These are phyloP conservation scores for Aspergillus sp. DNA, from an alignment of 2,329 filamentous ascomycete genomes.

Conservation along the genomic window DNA sequence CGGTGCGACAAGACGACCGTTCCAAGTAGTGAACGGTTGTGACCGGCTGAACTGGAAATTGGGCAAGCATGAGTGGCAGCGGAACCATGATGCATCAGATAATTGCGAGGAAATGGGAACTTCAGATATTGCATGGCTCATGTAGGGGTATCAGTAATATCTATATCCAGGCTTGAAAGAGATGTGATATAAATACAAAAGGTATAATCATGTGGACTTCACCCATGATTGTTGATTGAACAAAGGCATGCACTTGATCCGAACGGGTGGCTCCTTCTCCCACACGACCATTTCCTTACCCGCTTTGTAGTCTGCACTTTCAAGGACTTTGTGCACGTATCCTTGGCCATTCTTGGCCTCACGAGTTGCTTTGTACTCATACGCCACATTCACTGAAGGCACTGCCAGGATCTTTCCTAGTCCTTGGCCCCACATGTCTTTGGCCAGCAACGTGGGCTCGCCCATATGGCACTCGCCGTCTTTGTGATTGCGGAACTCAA, in stretches of 20 bases:
- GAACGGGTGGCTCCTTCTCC: neutral
- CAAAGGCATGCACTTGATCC: slow-evolving; percentile 2
- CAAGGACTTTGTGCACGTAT: neutral
- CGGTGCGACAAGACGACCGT: no score
- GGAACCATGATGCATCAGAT: no score
- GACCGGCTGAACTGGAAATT: no score
- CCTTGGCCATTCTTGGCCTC: neutral
- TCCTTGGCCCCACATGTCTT: neutral
- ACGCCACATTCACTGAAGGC: neutral
- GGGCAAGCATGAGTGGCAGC: no score
- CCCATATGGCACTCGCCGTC: slow-evolving; percentile 2
- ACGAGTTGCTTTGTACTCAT: neutral
- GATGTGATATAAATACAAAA: no score
- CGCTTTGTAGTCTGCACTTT: neutral
- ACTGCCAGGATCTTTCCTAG: neutral
- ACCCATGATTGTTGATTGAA: slow-evolving; percentile 5
- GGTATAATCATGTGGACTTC: neutral
- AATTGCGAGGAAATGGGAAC: no score
- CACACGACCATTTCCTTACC: neutral
- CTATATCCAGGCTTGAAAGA: no score
- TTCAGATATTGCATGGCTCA: no score
- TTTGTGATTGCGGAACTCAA: neutral
- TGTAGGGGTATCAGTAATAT: no score
- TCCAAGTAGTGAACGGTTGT: no score
- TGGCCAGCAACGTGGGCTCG: neutral